These are phyloP conservation scores for Magnusiomyces sp. DNA, from an alignment of 1,139 yeast species.

Conservation along the genomic window DNA sequence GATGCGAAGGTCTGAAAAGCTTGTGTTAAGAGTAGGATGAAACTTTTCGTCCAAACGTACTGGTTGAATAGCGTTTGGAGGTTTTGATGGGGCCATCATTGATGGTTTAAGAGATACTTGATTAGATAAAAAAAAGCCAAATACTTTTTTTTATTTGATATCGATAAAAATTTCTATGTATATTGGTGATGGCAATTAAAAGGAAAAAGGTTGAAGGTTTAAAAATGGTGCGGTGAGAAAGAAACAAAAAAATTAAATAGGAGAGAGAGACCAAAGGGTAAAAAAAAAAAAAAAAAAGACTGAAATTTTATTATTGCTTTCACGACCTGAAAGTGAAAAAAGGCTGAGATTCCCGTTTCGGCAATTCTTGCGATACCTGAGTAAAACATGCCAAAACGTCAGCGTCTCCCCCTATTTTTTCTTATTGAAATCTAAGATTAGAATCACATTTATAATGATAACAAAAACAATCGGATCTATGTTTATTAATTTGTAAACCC, in stretches of 20 bases:
- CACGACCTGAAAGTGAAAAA: too few relatives aligned
- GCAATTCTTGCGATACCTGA: too few relatives aligned
- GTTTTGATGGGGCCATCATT: constrained; percentile 10
- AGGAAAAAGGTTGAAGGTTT: background rate
- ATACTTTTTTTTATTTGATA: too few relatives aligned
- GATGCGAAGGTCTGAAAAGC: constrained; percentile 27
- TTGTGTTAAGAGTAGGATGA: constrained; percentile 26
- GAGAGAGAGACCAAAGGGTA: background rate
- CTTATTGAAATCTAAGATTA: background rate
- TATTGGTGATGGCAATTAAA: background rate
- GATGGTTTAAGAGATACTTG: too few relatives aligned
- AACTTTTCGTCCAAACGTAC: constrained; percentile 26
- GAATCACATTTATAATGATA: background rate
- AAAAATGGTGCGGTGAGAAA: background rate
- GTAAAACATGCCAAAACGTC: too few relatives aligned
- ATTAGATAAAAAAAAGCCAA: too few relatives aligned
- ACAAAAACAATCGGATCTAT: background rate
- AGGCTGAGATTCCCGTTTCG: too few relatives aligned
- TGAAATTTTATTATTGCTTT: background rate
- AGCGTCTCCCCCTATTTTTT: too few relatives aligned
- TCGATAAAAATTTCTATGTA: background rate
- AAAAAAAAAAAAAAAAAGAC: background rate
- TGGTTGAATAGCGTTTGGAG: background rate
- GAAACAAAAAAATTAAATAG: background rate
- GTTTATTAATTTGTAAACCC: background rate